Evolutionary conservation across 2,329 filamentous ascomycete genomes (phyloP).

Genomic region (Diaporthe sp.): DNA sequence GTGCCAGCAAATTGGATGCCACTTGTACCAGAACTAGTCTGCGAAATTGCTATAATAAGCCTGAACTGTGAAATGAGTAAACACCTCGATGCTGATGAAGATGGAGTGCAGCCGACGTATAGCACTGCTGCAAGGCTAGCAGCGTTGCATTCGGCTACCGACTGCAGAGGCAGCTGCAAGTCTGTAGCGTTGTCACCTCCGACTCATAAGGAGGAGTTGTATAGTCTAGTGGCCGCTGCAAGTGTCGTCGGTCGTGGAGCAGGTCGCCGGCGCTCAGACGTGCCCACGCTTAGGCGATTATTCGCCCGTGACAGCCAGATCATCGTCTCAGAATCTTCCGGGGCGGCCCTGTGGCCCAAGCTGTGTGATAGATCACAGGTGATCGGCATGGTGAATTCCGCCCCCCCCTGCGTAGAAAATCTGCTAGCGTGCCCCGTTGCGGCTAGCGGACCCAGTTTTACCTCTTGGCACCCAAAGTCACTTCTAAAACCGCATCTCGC

Average conservation of each 20-base stretch:
- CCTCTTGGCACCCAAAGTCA: too few relatives aligned
- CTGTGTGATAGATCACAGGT: slow-evolving; percentile 15
- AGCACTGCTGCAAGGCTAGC: slow-evolving; percentile 21
- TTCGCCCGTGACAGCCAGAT: slow-evolving; percentile 28
- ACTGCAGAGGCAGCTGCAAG: slow-evolving; percentile 32
- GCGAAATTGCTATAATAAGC: slow-evolving; percentile 10
- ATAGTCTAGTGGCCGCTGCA: slow-evolving; percentile 1
- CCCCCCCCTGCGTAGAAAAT: too few relatives aligned
- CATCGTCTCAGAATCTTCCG: slow-evolving; percentile 16
- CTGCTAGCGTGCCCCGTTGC: too few relatives aligned
- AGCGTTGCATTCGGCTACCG: slow-evolving; percentile 35
- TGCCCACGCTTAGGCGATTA: slow-evolving; percentile 24
- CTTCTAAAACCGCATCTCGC: too few relatives aligned
- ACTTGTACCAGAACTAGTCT: background rate
- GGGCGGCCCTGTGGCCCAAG: slow-evolving; percentile 26
- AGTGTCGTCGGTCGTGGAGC: slow-evolving; percentile 5
- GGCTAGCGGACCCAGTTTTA: too few relatives aligned
- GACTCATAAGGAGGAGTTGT: background rate
- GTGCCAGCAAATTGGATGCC: slow-evolving; percentile 29
- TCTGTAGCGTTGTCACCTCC: background rate
- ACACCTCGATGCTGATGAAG: background rate
- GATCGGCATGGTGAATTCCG: background rate
- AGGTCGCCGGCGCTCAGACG: slow-evolving; percentile 28
- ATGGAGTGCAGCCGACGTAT: background rate
- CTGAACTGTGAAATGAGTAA: slow-evolving; percentile 4